Conservation (phyloP, 2,329 filamentous ascomycete species). For the Trichoderma atrobrunneum region DNA sequence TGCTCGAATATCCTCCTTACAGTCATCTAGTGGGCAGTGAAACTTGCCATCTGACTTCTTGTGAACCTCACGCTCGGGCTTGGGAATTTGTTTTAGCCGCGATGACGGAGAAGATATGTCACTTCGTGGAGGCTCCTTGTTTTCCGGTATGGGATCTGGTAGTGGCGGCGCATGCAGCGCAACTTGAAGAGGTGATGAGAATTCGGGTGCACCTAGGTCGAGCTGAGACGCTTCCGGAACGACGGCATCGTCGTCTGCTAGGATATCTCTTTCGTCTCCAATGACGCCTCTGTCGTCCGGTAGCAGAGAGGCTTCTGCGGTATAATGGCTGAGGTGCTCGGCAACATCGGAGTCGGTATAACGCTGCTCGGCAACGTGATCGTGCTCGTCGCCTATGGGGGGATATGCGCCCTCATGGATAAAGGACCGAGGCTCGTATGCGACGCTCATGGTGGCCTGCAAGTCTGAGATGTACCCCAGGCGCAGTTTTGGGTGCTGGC, state of each 20-base stretch:
- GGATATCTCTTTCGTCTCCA: constrained; percentile 35
- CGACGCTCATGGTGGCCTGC: constrained; percentile 47
- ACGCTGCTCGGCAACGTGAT: constrained; percentile 41
- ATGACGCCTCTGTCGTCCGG: constrained; percentile 39
- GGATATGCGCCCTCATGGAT: constrained; percentile 49
- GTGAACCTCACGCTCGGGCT: constrained; percentile 55
- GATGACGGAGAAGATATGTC: constrained; percentile 34
- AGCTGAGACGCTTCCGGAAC: constrained; percentile 40
- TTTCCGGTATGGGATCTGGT: constrained; percentile 33
- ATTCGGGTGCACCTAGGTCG: constrained; percentile 35
- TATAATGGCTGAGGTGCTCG: constrained; percentile 45
- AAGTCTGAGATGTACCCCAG: constrained; percentile 7
- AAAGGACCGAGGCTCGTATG: constrained; percentile 50
- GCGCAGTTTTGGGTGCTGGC: constrained; percentile 12
- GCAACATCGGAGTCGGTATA: constrained; percentile 44
- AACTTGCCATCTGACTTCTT: constrained; percentile 74
- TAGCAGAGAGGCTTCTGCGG: constrained; percentile 38
- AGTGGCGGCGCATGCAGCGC: constrained; percentile 32
- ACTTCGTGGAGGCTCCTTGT: constrained; percentile 35
- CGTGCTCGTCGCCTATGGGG: constrained; percentile 44
- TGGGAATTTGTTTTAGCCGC: constrained; percentile 54
- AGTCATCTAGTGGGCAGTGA: constrained; percentile 69
- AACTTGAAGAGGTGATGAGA: constrained; percentile 37
- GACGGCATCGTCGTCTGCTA: constrained; percentile 38
- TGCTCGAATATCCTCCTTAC: constrained; percentile 58